Percentiles rank a stretch among this genome's conserved stretches.
Conservation (phyloP, 441 rosid genomes). For the Sinapis alba region DNA sequence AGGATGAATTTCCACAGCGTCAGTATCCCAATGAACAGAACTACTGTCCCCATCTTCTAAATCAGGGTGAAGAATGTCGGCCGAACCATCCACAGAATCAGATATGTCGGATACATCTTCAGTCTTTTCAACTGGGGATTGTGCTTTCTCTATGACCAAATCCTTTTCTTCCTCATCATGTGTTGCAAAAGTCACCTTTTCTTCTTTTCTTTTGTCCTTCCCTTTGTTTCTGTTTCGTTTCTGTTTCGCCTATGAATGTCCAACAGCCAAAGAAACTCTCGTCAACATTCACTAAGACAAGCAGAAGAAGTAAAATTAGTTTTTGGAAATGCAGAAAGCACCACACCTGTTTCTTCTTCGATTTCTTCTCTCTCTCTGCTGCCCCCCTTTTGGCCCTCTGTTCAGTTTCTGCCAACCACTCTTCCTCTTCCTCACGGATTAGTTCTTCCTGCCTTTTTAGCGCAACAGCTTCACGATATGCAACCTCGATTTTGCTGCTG, state of each 20-base stretch:
- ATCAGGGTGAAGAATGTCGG: constrained; percentile 69
- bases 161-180: constrained; percentile 48
- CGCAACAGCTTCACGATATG: constrained; percentile 94
- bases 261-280: neutral
- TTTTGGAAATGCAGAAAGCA: constrained; percentile 6
- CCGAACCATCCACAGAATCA: constrained; percentile 68
- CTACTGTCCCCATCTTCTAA: constrained; percentile 77
- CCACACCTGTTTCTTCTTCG: constrained; percentile 82
- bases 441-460: constrained; percentile 92
- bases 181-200: constrained; percentile 32
- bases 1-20: constrained; percentile 73
- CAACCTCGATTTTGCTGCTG: constrained; percentile 88
- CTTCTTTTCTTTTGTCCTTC: constrained; percentile 78
- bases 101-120: constrained; percentile 76
- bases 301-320: neutral
- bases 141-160: constrained; percentile 44
- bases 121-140: constrained; percentile 53
- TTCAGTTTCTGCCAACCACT: constrained; percentile 80
- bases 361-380: constrained; percentile 76
- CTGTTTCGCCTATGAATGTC: constrained; percentile 65
- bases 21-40: constrained; percentile 82
- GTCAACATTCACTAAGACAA: constrained; percentile 9
- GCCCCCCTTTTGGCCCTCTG: constrained; percentile 80
- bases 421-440: constrained; percentile 95
- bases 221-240: constrained; percentile 78